phyloP scores from a whole-genome alignment of 2,329 filamentous ascomycete species.

The Trichoderma atroviride region DNA sequence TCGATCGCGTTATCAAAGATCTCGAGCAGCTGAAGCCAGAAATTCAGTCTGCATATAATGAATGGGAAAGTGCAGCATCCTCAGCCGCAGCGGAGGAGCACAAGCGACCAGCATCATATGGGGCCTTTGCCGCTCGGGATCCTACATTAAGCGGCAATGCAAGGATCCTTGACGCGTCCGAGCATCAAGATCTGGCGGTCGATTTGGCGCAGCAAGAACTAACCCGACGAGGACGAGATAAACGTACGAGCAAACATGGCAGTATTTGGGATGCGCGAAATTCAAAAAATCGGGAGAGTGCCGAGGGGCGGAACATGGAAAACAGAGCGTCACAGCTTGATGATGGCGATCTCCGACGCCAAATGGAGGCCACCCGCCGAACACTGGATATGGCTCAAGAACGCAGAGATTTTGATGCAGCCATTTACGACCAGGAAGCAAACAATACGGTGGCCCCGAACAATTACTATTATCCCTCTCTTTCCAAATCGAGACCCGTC shows the following conservation, averaged over 20 bases:
- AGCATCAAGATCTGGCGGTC: conserved; percentile 76
- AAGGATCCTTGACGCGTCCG: conserved; percentile 67
- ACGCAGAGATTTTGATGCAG: conserved; percentile 28
- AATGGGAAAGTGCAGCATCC: conserved; percentile 60
- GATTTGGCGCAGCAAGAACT: conserved; percentile 75
- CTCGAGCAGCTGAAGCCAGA: conserved; percentile 80
- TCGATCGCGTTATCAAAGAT: conserved; percentile 63
- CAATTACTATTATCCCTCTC: conserved; percentile 60
- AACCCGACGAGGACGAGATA: conserved; percentile 63
- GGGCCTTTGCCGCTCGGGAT: conserved; percentile 57
- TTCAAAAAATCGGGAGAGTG: conserved; percentile 22
- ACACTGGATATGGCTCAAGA: conserved; percentile 46
- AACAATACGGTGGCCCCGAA: conserved; percentile 34
- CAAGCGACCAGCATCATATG: conserved; percentile 33
- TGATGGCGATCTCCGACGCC: conserved; percentile 50
- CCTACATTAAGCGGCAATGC: conserved; percentile 61
- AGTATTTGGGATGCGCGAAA: conserved; percentile 53
- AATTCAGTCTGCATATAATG: conserved; percentile 71
- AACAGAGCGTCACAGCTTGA: conserved; percentile 32
- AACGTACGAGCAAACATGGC: conserved; percentile 59
- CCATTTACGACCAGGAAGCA: conserved; percentile 34
- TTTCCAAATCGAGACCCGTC: conserved; percentile 55
- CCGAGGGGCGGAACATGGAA: neutral
- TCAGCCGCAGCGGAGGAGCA: neutral
- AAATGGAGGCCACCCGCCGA: conserved; percentile 58